Base-by-base conservation (phyloP, 1,284 basidiomycete genomes). In the Sphaerobolus stellatus region DNA sequence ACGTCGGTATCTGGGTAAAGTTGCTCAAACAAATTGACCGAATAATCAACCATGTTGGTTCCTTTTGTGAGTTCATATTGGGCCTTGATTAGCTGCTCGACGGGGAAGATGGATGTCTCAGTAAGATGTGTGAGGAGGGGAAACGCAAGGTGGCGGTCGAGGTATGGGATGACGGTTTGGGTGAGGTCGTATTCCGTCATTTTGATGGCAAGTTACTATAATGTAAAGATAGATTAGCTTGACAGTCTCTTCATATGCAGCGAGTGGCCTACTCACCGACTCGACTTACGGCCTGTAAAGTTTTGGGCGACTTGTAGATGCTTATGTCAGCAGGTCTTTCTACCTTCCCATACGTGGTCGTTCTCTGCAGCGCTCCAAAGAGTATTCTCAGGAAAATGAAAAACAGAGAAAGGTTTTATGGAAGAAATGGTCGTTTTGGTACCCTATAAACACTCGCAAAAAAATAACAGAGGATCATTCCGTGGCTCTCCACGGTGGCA, bases 31-130 rank as follows among this genome's bases (percentile, higher is more conserved):
- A 96, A 73, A 63, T 80, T 80, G 58, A 88, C 81, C 38, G 90
- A 85, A 66, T 94, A 97, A 72, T 94, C 92, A 58, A 95, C 87
- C 93, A 97, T 95, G 73, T 97, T 96, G 49, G 94, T 99, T 62
- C 89, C 91, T 71, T 93, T 96, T 56, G 94, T 92, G 54, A 98
- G 87, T 68, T 98, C 95, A 90, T 98, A 97, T 73, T 94, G 93
- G 22, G 93, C 93, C 50, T 84, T 77, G 56, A 84, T 82, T 54
- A 96, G 84, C 61, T 96, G 84, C 53, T 87, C 77, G 31, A 80
- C 77, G 1, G 88, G 79, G 70, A 94, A 95, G 38, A 88, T 73
- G 34, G 83, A 82, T 13, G 79, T 81, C 64, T 90, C 83, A 30
- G 79, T 79, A 52, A 98, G 85, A 75, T 97, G 93, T 29, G 88